These are phyloP conservation scores for Umbelopsis sp. DNA, from an alignment of 192 early-diverging fungal genomes.

Conservation along the genomic window DNA sequence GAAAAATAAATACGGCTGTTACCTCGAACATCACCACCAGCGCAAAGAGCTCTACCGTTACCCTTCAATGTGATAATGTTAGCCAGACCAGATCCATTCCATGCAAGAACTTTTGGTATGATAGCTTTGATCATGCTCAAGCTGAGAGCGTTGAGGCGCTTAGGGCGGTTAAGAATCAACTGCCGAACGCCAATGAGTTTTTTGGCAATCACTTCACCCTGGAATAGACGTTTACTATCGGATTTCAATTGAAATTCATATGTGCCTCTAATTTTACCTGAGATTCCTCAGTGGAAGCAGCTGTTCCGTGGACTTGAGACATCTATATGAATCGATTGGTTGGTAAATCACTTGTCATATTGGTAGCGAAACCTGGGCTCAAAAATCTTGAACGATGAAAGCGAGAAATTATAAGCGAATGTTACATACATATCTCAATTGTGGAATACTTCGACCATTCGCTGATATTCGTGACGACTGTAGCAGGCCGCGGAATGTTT, in stretches of 20 bases:
- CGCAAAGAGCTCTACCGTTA: conserved; percentile 83
- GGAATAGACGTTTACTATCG: not conserved
- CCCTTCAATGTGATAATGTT: conserved; percentile 88
- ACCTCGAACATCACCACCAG: conserved; percentile 83
- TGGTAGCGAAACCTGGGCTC: not conserved
- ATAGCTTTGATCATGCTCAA: conserved; percentile 83
- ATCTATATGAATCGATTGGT: too few relatives aligned
- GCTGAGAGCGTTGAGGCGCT: conserved; percentile 84
- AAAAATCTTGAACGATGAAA: not conserved
- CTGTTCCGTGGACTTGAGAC: conserved; percentile 11
- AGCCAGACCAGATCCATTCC: conserved; percentile 82
- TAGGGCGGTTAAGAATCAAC: conserved; percentile 77
- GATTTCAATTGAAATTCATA: not conserved
- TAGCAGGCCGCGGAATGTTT: not conserved
- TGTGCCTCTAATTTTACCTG: not conserved
- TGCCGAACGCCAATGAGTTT: conserved; percentile 53
- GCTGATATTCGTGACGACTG: not conserved
- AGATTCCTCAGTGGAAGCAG: conserved; percentile 10
- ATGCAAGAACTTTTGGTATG: conserved; percentile 56
- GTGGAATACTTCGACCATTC: not conserved
- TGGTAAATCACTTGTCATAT: too few relatives aligned
- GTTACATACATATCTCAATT: conserved; percentile 14
- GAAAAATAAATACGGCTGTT: not conserved
- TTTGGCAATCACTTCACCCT: conserved; percentile 17
- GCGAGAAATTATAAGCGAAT: not conserved